Evolutionary conservation across 192 early-diverging fungal species (phyloP).

Genomic region (Entomortierella chlamydospora): DNA sequence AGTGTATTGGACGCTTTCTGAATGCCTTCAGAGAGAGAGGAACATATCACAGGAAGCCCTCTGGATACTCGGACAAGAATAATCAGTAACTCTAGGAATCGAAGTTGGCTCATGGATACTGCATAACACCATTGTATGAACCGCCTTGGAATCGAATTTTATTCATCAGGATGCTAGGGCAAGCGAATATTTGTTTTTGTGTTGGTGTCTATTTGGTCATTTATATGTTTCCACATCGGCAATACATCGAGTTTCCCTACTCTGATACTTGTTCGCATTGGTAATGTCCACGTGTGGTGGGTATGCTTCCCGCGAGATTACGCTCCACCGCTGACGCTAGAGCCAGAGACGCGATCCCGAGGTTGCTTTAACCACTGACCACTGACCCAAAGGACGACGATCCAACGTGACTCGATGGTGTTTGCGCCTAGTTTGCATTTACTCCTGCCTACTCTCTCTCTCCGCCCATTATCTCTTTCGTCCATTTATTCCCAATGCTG

Average conservation of each 20-base stretch:
- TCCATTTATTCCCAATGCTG: not conserved
- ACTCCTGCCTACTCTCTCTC: not conserved
- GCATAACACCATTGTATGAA: not conserved
- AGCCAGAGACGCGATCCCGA: conserved; percentile 7
- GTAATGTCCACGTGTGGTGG: not conserved
- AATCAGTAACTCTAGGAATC: not conserved
- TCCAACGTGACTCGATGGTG: conserved; percentile 7
- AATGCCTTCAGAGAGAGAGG: not conserved
- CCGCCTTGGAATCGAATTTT: not conserved
- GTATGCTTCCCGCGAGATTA: not conserved
- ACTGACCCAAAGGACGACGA: conserved; percentile 18
- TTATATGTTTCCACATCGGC: not conserved
- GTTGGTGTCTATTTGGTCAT: conserved; percentile 3
- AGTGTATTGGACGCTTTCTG: not conserved
- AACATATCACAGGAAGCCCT: not conserved
- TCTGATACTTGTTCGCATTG: conserved; percentile 15
- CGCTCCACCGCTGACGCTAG: conserved; percentile 7
- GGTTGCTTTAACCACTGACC: not conserved
- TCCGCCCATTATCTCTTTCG: not conserved
- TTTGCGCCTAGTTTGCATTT: not conserved
- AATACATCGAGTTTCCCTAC: not conserved
- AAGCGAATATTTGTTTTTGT: conserved; percentile 22
- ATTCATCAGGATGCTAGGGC: conserved; percentile 19
- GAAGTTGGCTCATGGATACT: not conserved
- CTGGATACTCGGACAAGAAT: not conserved